Conservation (phyloP, 2,329 filamentous ascomycete species). For the Beauveria sp. region DNA sequence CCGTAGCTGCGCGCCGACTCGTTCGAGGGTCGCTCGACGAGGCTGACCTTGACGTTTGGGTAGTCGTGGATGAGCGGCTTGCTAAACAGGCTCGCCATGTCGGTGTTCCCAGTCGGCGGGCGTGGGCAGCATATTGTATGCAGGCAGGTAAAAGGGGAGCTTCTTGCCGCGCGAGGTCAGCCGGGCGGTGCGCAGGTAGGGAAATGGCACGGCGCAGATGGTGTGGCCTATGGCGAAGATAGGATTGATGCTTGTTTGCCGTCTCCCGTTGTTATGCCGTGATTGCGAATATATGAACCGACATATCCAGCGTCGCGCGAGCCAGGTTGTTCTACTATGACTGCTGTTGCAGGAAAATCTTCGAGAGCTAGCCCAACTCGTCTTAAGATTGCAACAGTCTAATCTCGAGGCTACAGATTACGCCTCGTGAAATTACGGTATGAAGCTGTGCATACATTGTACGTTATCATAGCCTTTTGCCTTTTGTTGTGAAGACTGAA, state of each 20-base stretch:
- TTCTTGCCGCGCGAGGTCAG: not conserved
- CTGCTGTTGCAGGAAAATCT: not conserved
- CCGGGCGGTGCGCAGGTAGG: not conserved
- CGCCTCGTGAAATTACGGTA: too few species aligned
- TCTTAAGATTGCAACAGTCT: too few species aligned
- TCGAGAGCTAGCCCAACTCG: not conserved
- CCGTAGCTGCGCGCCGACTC: constrained; percentile 16
- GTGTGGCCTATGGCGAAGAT: not conserved
- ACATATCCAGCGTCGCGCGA: too few species aligned
- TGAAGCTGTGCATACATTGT: too few species aligned
- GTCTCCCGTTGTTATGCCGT: not conserved
- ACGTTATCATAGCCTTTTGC: too few species aligned
- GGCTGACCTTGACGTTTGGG: constrained; percentile 17
- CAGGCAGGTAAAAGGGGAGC: not conserved
- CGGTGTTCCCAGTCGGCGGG: not conserved
- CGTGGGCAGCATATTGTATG: not conserved
- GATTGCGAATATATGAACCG: not conserved
- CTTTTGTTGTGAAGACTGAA: too few species aligned
- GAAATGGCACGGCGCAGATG: not conserved
- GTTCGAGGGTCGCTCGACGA: constrained; percentile 17
- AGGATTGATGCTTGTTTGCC: not conserved
- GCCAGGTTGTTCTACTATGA: too few species aligned
- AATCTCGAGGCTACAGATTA: too few species aligned
- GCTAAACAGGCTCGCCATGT: constrained; percentile 3
- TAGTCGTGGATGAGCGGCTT: constrained; percentile 11